Conservation (phyloP, 306 rosid species). For the Quercus rubra region DNA sequence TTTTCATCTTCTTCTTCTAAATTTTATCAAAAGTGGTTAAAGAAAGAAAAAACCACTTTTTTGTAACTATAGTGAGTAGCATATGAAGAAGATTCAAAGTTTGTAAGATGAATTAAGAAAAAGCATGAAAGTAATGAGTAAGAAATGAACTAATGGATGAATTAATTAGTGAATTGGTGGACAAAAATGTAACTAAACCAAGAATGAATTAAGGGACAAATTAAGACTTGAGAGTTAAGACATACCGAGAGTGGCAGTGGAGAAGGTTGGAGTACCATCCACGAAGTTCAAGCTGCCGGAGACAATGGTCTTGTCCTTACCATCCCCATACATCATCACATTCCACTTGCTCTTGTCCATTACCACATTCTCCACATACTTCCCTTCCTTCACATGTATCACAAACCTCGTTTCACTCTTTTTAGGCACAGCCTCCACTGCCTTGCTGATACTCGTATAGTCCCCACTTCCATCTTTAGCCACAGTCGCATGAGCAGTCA, state of each 20-base stretch:
- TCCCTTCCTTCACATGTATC: slow-evolving; percentile 75
- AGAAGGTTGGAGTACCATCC: slow-evolving; percentile 75
- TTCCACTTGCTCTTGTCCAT: slow-evolving; percentile 82
- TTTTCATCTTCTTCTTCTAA: no score
- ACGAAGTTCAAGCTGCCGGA: slow-evolving; percentile 51
- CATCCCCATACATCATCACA: slow-evolving; percentile 87
- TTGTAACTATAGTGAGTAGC: no score
- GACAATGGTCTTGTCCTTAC: slow-evolving; percentile 56
- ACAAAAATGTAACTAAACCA: no score
- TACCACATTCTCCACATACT: slow-evolving; percentile 61
- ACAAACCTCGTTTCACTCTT: slow-evolving; percentile 52
- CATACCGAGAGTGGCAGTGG: slow-evolving; percentile 85
- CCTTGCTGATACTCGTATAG: slow-evolving; percentile 43
- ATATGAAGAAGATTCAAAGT: no score
- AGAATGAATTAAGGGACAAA: neutral
- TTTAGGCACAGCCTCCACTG: slow-evolving; percentile 51
- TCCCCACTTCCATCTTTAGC: slow-evolving; percentile 70
- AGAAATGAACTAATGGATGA: no score
- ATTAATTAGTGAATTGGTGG: no score
- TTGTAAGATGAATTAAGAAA: no score
- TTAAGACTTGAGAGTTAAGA: neutral
- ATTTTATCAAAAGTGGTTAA: no score
- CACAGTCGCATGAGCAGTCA: slow-evolving; percentile 44
- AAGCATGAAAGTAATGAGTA: no score
- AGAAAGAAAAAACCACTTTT: no score